Conservation (phyloP, 768 basidiomycete genomes). For the Collybia sordida region DNA sequence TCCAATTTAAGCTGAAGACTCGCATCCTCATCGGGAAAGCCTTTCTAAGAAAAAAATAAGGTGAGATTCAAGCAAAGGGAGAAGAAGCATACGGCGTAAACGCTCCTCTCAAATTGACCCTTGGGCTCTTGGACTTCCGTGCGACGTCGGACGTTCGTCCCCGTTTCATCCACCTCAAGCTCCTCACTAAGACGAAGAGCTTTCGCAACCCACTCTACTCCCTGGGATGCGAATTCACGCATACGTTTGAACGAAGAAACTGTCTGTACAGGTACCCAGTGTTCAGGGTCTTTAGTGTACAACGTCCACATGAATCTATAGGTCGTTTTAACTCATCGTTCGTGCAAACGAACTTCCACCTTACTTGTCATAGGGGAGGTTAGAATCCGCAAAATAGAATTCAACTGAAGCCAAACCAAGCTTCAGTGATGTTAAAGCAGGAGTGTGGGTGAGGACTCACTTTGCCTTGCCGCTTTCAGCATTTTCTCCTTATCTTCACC, state of each 20-base stretch:
- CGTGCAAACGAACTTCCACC: slow-evolving; percentile 10
- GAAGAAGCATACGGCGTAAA: slow-evolving; percentile 75
- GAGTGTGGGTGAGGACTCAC: slow-evolving; percentile 28
- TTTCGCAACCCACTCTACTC: slow-evolving; percentile 66
- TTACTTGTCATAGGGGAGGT: slow-evolving; percentile 88
- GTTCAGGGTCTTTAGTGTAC: slow-evolving; percentile 74
- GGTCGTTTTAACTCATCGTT: neutral
- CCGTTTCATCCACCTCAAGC: slow-evolving; percentile 75
- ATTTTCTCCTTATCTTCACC: slow-evolving; percentile 41
- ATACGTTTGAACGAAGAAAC: slow-evolving; percentile 96
- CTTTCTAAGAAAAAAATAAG: slow-evolving; percentile 62
- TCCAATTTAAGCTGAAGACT: slow-evolving; percentile 75
- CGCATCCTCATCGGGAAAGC: slow-evolving; percentile 68
- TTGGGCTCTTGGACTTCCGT: slow-evolving; percentile 79
- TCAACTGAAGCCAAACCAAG: slow-evolving; percentile 55
- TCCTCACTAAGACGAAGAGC: slow-evolving; percentile 55
- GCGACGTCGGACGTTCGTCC: slow-evolving; percentile 69
- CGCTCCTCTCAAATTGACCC: slow-evolving; percentile 77
- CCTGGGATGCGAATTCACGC: slow-evolving; percentile 64
- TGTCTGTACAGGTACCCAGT: slow-evolving; percentile 88
- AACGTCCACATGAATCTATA: slow-evolving; percentile 93
- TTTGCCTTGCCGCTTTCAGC: slow-evolving; percentile 53
- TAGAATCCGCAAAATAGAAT: slow-evolving; percentile 97
- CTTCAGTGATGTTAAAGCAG: neutral
- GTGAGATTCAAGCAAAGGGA: neutral